Evolutionary conservation across 169 alveolate species (phyloP), one percentile per base, ranked within the genome.

Genomic region (Plasmodium blacklocki): DNA sequence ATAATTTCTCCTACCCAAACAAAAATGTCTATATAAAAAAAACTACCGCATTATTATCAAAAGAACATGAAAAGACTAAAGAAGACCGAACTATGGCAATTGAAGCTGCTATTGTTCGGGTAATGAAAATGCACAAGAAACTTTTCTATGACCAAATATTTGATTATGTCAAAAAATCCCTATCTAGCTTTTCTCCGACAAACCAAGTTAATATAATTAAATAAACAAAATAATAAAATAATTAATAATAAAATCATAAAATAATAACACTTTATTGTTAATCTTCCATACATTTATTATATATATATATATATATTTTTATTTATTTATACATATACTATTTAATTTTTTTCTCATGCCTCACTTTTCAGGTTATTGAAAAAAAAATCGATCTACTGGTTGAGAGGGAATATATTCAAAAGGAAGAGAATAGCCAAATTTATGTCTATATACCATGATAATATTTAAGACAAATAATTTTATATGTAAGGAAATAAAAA

Each of bases 101-200:
- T 45, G 97, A 96, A 49, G 98, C 98, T 3, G 95, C 96, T 18
- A 95, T 95, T 39, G 98, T 96, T 12, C 93, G 96, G 71, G 95
- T 96, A 7, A 96, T 96, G 98, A 96, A 96, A 64, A 60, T 90
- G 14, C 91, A 83, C 47, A 83, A 83, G 50, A 83, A 70, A 68
- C 56, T 83, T n/a, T 83, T 83, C 47, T 83, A 83, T 29, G 91
- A 83, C 39, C 91, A 83, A 83, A 83, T 83, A n/a, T 83, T 83
- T 67, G 76, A 83, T 49, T 58, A 83, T 58, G 91, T 83, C 3
- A 83, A 68, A 58, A 83, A 68, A n/a, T 52, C 83, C 15, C 50
- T 83, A 43, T 68, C 91, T 67, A 67, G 19, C 43, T 83, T 83
- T 63, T 19, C 91, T 8, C 91, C 91, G 8, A 68, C 91, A 12